Evolutionary conservation across 2,329 filamentous ascomycete genomes (phyloP), one percentile per base, ranked within the genome.

Genomic region (Calonectria multiphialidica): DNA sequence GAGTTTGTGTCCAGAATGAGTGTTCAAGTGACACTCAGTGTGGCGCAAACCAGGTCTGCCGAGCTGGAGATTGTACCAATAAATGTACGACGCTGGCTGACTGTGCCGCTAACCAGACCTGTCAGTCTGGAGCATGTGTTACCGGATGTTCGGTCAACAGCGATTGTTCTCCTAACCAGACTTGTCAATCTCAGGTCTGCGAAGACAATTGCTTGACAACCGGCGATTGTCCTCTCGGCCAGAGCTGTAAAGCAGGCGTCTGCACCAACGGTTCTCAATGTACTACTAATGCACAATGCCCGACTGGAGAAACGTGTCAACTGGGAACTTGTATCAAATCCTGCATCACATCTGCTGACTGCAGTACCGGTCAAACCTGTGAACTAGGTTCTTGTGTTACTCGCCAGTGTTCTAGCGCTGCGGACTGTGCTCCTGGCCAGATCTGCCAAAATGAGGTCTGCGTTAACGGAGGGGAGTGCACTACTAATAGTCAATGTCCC

Each of bases 181-280:
- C 61, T 1, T 64, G 61, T 8, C 61, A 49, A 35, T 23, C 45
- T 10, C 28, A 25, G 13, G 33, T 49, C 12, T 64, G 61, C 10
- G 30, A 49, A 18, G 21, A 50, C 28, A 64, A 49, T 12, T 64
- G 61, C 30, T 64, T 49, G 61, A 64, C 61, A 37, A 49, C 25
- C 16, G 18, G 23, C 2, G 61, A 64, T 37, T 64, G 61, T n/a
- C 45, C 42, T 3, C 28, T 65, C 37, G 62, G 62, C 12, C 62
- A 65, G 62, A 50, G 13, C 23, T 65, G 62, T 21, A 45, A 65
- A 30, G n/a, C 44, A 13, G 44, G 62, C n/a, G 30, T 65, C 16
- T 65, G 62, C 10, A 42, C 47, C 6, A 50, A 65, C n/a, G 62
- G 62, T 10, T 50, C 62, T 40, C 42, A 50, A n/a, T 65, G 62